phyloP scores from a whole-genome alignment of 75 land plant genomes.

The Selaginella tamariscina region DNA sequence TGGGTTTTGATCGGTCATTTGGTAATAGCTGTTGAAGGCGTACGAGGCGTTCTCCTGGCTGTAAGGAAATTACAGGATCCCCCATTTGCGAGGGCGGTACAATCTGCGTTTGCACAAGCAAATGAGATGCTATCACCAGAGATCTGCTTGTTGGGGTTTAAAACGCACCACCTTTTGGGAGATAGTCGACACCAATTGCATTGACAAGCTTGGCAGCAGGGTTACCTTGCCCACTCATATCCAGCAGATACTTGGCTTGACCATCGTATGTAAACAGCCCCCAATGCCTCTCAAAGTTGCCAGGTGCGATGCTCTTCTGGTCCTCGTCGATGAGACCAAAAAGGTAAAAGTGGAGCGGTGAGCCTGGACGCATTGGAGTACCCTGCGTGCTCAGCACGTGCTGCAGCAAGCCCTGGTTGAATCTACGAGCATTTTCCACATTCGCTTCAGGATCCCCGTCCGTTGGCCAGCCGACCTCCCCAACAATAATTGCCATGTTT shows the following conservation, averaged over 20 bases:
- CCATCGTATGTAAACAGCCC: conserved; percentile 10
- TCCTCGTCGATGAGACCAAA: conserved; percentile 9
- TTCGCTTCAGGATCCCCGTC: conserved; percentile 7
- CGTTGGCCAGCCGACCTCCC: conserved; percentile 8
- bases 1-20: neutral
- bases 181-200: neutral
- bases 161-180: conserved; percentile 2
- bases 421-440: neutral
- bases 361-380: neutral
- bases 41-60: conserved; percentile 6
- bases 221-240: neutral
- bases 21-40: conserved; percentile 11
- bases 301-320: conserved; percentile 11
- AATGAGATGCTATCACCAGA: neutral
- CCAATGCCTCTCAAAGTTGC: conserved; percentile 11
- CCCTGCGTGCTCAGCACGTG: neutral
- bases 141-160: neutral
- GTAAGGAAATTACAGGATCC: conserved; percentile 5
- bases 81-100: neutral
- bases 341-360: neutral
- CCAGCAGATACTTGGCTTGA: conserved; percentile 1
- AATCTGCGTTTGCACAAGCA: conserved; percentile 9
- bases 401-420: conserved; percentile 10
- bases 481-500: conserved; percentile 7
- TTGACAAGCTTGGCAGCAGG: neutral